These are phyloP conservation scores for Lecanicillium sp. DNA, from an alignment of 2,329 filamentous ascomycete genomes.

Conservation along the genomic window DNA sequence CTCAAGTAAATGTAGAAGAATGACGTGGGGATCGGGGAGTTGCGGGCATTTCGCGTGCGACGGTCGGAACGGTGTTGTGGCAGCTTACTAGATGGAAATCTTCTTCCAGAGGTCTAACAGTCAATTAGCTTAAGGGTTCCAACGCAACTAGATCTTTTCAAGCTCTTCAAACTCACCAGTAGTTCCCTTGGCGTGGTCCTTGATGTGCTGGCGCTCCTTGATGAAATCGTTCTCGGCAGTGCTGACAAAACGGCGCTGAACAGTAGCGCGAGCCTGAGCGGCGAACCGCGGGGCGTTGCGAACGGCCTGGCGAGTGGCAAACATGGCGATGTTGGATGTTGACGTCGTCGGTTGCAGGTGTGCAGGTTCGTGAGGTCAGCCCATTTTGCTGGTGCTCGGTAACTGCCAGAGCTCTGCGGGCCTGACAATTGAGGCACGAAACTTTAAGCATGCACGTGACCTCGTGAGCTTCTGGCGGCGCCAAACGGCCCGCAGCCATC, in stretches of 20 bases:
- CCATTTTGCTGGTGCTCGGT: slow-evolving; percentile 25
- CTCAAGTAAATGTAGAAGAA: not conserved
- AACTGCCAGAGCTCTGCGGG: slow-evolving; percentile 14
- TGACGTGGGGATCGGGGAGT: not conserved
- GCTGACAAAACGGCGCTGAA: slow-evolving; percentile 66
- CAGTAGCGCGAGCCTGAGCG: slow-evolving; percentile 48
- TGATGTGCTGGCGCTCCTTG: slow-evolving; percentile 81
- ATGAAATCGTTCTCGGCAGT: slow-evolving; percentile 84
- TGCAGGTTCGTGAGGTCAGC: slow-evolving; percentile 23
- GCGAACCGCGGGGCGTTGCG: slow-evolving; percentile 56
- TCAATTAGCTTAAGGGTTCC: slow-evolving; percentile 21
- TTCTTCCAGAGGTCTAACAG: slow-evolving; percentile 82
- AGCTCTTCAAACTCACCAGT: slow-evolving; percentile 55
- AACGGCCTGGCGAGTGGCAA: slow-evolving; percentile 52
- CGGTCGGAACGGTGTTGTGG: slow-evolving; percentile 7
- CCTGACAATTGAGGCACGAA: slow-evolving; percentile 8
- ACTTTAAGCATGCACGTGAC: slow-evolving; percentile 7
- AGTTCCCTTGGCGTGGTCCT: slow-evolving; percentile 79
- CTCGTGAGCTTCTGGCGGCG: not conserved
- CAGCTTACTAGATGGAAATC: slow-evolving; percentile 85
- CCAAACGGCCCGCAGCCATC: no score
- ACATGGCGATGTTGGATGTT: slow-evolving; percentile 40
- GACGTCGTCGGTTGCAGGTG: slow-evolving; percentile 16
- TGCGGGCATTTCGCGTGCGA: no score
- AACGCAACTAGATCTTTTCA: slow-evolving; percentile 13